Evolutionary conservation across 2,329 filamentous ascomycete species (phyloP).

Genomic region (Colletotrichum spinosum): DNA sequence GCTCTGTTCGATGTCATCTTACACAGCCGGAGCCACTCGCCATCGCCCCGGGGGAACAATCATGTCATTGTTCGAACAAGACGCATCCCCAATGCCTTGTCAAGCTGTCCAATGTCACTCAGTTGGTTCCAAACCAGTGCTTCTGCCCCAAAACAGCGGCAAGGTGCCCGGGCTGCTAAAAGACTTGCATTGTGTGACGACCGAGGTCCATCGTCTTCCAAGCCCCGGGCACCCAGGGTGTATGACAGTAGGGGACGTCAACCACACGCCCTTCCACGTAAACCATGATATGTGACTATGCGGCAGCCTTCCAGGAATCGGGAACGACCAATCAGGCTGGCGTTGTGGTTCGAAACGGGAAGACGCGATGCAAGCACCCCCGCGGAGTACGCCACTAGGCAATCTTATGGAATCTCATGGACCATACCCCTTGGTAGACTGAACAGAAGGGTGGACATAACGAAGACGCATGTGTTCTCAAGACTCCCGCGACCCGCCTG

Average conservation of each 20-base stretch:
- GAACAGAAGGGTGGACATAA: background rate
- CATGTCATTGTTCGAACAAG: too few relatives aligned
- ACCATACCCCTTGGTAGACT: background rate
- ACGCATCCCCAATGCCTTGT: too few relatives aligned
- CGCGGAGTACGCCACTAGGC: constrained; percentile 19
- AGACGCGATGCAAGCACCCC: constrained; percentile 17
- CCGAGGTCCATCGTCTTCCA: background rate
- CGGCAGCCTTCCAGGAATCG: constrained; percentile 24
- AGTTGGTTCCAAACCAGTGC: constrained; percentile 1
- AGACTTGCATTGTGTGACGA: constrained; percentile 18
- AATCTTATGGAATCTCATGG: constrained; percentile 15
- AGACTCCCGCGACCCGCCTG: background rate
- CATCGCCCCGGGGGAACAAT: too few relatives aligned
- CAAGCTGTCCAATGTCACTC: constrained; percentile 6
- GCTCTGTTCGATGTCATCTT: too few relatives aligned
- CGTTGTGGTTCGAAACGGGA: constrained; percentile 8
- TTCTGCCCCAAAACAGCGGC: background rate
- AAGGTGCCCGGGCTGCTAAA: background rate
- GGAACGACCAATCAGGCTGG: constrained; percentile 27
- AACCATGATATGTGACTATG: constrained; percentile 7
- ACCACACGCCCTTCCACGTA: background rate
- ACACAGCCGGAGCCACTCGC: too few relatives aligned
- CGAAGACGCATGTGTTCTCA: constrained; percentile 10
- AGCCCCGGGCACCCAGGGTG: constrained; percentile 8
- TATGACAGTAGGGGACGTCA: background rate